Percentiles rank a stretch among this genome's conserved stretches.
These are phyloP conservation scores for Scleroderma citrinum DNA, from an alignment of 768 basidiomycete species.

Conservation along the genomic window DNA sequence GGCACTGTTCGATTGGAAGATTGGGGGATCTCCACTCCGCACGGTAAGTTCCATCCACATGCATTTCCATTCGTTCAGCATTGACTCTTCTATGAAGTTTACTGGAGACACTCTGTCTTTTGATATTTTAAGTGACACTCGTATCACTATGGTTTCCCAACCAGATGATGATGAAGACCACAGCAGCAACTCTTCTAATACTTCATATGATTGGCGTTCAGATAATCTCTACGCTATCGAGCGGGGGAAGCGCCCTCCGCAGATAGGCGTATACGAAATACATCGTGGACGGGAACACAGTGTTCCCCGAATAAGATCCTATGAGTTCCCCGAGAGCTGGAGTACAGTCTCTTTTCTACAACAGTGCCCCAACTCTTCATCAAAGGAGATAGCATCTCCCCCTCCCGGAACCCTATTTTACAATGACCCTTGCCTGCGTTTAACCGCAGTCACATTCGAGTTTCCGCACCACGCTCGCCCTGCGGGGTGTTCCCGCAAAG, in stretches of 20 bases:
- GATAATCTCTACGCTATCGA: conserved; percentile 29
- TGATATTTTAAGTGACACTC: conserved; percentile 23
- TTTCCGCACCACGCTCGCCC: conserved; percentile 36
- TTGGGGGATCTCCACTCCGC: conserved; percentile 22
- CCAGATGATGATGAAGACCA: conserved; percentile 30
- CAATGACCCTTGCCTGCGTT: conserved; percentile 45
- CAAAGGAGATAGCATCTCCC: conserved; percentile 30
- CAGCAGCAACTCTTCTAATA: conserved; percentile 10
- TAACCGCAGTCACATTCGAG: conserved; percentile 38
- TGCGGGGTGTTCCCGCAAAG: conserved; percentile 31
- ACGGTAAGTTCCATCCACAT: conserved; percentile 14
- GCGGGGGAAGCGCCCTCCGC: conserved; percentile 27
- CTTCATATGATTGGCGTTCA: conserved; percentile 21
- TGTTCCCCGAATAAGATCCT: conserved; percentile 22
- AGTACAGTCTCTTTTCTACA: conserved; percentile 36
- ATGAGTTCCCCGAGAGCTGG: conserved; percentile 55
- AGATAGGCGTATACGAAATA: conserved; percentile 21
- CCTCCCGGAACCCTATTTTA: conserved; percentile 49
- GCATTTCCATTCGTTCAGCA: not conserved
- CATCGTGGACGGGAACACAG: conserved; percentile 2
- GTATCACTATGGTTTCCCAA: conserved; percentile 21
- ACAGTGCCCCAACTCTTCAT: conserved; percentile 44
- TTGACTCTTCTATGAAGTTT: conserved; percentile 11
- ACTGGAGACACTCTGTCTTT: conserved; percentile 27
- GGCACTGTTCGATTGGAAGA: conserved; percentile 25